Base-by-base conservation (phyloP, 768 basidiomycete species). In the Piloderma croceum region DNA sequence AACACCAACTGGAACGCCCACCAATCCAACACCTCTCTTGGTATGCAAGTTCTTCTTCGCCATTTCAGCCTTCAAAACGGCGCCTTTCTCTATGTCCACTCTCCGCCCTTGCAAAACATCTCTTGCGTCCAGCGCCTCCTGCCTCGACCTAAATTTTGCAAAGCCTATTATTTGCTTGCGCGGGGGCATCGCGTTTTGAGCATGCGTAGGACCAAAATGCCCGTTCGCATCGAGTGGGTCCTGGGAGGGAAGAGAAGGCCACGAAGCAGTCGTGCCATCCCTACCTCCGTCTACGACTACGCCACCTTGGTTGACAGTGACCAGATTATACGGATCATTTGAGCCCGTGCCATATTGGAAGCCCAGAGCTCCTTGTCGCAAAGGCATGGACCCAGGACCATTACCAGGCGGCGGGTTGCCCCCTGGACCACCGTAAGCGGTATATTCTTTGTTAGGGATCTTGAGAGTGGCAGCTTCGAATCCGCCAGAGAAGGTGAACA, bases 11-110 rank as follows among this genome's bases (percentile, higher is more conserved):
- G 51, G 53, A 10, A 58, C 42, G n/a, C 49, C 41, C 18, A 42
- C 45, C 7, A 49, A 51, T n/a, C 88, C 88, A 18, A 90, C 81
- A 3, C 87, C 87, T 27, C 90, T 72, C 68, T 94, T 96, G 15
- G 92, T 94, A 56, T 99, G 94, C 27, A 99, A 63, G 56, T 99
- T 98, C 76, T 99, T 99, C 79, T 98, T 98, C 15, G 96, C 96
- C 93, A 99, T 97, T 65, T 98, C 96, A 17, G 94, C 96, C 62
- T 97, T 98, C 27, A 99, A 62, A 3, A 92, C 83, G 1, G 89
- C 81, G 11, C 91, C 91, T 53, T 90, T 91, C 62, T 97, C 88
- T 23, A 87, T 79, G 53, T 98, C 96, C 24, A 98, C 88, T 41
- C 90, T 75, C 39, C 84, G 73, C 5, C 94, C 92, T 58, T 93